These are phyloP conservation scores for Forsythia suspensa DNA, from an alignment of 257 asterid species.

Conservation along the genomic window DNA sequence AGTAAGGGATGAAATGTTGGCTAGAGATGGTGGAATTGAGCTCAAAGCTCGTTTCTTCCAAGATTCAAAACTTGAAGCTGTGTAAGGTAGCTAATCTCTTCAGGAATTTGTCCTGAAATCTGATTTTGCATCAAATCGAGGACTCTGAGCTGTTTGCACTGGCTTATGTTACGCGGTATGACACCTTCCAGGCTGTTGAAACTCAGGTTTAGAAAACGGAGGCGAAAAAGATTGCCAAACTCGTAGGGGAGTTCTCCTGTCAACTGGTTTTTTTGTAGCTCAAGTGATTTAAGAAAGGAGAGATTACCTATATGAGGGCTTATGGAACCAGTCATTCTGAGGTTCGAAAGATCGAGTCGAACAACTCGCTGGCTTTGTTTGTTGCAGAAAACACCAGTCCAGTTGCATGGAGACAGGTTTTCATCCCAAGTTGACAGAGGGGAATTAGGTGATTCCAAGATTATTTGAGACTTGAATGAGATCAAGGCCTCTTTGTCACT, in stretches of 20 bases:
- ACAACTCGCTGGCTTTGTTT: constrained; percentile 28
- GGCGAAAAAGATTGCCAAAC: constrained; percentile 39
- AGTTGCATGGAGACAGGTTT: constrained; percentile 54
- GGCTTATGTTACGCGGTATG: constrained; percentile 41
- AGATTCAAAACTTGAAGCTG: constrained; percentile 44
- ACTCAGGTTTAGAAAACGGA: constrained; percentile 35
- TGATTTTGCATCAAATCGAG: constrained; percentile 48
- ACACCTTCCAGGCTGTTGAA: constrained; percentile 38
- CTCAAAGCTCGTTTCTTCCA: constrained; percentile 51
- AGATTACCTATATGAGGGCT: constrained; percentile 55
- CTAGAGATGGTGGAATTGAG: constrained; percentile 41
- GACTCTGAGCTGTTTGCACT: constrained; percentile 34
- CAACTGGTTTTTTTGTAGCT: constrained; percentile 48
- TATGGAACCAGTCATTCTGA: constrained; percentile 43
- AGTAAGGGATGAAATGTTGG: constrained; percentile 37
- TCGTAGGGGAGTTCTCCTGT: constrained; percentile 44
- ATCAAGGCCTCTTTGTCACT: constrained; percentile 54
- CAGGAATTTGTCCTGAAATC: constrained; percentile 44
- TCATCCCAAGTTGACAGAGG: constrained; percentile 49
- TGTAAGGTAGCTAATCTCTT: constrained; percentile 29
- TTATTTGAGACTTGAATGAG: constrained; percentile 46
- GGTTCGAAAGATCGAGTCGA: constrained; percentile 43
- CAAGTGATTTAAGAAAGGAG: constrained; percentile 49
- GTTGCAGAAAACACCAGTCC: constrained; percentile 61
- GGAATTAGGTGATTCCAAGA: constrained; percentile 11